Conservation (phyloP, 352 stramenopile species). For the Thraustochytrium striatum region DNA sequence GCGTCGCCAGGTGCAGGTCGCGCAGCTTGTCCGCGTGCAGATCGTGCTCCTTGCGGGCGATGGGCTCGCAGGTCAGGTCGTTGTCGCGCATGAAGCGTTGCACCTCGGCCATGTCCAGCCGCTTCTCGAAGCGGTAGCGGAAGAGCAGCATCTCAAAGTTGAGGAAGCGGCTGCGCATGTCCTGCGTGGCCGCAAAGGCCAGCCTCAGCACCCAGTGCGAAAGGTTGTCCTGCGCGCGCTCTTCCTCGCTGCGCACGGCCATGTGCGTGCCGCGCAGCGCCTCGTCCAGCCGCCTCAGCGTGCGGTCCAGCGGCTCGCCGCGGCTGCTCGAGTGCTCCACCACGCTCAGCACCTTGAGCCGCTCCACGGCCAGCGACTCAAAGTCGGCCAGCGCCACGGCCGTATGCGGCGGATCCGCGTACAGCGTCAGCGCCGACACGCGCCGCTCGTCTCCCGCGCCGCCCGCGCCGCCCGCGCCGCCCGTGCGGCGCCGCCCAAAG, state of each 20-base stretch:
- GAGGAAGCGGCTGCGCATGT: constrained; percentile 33
- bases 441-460: too few species aligned
- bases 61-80: background rate
- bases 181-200: constrained; percentile 34
- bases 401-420: constrained; percentile 1
- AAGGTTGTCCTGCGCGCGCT: background rate
- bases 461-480: background rate
- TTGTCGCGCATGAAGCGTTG: constrained; percentile 43
- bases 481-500: background rate
- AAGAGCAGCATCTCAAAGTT: constrained; percentile 38
- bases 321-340: constrained; percentile 1
- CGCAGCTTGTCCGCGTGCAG: background rate
- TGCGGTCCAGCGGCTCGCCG: background rate
- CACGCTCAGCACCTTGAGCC: constrained; percentile 9
- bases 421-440: constrained; percentile 7
- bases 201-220: constrained; percentile 45
- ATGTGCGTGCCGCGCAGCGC: constrained; percentile 26
- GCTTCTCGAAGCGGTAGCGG: constrained; percentile 25
- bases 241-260: constrained; percentile 4
- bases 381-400: constrained; percentile 40
- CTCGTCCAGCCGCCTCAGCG: background rate
- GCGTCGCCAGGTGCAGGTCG: background rate
- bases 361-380: constrained; percentile 31
- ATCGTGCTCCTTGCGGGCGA: constrained; percentile 6
- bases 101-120: constrained; percentile 30